phyloP scores from a whole-genome alignment of 768 basidiomycete species.

The Boletus subparvulus region DNA sequence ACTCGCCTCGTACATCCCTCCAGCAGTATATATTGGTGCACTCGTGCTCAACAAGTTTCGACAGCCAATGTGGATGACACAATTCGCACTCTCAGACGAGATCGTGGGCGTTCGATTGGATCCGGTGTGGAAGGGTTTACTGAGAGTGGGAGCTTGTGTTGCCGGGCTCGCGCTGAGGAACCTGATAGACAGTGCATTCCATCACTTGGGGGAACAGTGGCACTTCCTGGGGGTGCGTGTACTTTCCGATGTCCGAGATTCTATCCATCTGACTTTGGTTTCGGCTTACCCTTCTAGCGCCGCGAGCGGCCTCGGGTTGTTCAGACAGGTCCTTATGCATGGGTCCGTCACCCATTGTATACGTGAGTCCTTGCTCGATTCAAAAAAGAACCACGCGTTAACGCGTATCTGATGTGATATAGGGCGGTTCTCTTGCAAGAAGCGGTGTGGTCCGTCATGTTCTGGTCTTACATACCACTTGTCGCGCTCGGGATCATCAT shows the following conservation, averaged over 20 bases:
- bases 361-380: slow-evolving; percentile 7
- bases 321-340: slow-evolving; percentile 11
- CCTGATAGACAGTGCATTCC: not conserved
- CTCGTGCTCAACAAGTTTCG: slow-evolving; percentile 21
- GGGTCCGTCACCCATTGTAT: slow-evolving; percentile 34
- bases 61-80: slow-evolving; percentile 29
- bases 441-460: slow-evolving; percentile 13
- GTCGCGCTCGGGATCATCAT: slow-evolving; percentile 11
- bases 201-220: slow-evolving; percentile 23
- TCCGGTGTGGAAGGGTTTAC: slow-evolving; percentile 4
- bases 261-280: not conserved
- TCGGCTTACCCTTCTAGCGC: slow-evolving; percentile 7
- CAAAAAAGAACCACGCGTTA: not conserved
- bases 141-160: slow-evolving; percentile 19
- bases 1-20: slow-evolving; percentile 11
- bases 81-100: slow-evolving; percentile 12
- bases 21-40: slow-evolving; percentile 20
- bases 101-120: not conserved
- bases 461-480: slow-evolving; percentile 30
- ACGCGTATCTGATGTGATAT: not conserved
- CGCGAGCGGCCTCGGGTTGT: slow-evolving; percentile 26
- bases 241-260: not conserved
- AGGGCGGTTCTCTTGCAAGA: slow-evolving; percentile 14
- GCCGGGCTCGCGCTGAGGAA: not conserved
- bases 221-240: slow-evolving; percentile 22